These are phyloP conservation scores for Aspergillus conjunctus DNA, from an alignment of 495 filamentous ascomycete species.

Conservation along the genomic window DNA sequence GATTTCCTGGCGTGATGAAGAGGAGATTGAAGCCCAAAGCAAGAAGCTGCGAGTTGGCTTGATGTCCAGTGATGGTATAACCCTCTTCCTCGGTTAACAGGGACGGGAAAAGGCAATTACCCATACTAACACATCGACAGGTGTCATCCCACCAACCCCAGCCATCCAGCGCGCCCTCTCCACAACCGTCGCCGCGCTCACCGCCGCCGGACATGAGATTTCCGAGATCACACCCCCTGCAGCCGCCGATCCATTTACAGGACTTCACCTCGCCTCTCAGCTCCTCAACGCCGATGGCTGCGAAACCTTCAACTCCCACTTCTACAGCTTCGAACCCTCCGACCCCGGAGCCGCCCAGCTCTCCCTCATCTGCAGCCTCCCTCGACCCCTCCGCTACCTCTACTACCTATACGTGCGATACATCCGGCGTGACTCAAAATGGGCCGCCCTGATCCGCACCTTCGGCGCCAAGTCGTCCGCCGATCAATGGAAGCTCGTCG, in stretches of 20 bases:
- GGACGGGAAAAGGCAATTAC: not conserved
- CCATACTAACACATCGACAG: constrained; percentile 29
- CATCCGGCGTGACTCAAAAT: constrained; percentile 70
- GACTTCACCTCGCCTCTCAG: constrained; percentile 76
- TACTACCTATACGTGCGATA: constrained; percentile 90
- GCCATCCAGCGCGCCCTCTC: constrained; percentile 79
- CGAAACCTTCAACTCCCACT: constrained; percentile 75
- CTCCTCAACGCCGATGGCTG: constrained; percentile 89
- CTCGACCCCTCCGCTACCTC: constrained; percentile 75
- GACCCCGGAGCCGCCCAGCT: constrained; percentile 80
- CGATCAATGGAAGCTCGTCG: constrained; percentile 81
- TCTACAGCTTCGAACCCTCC: constrained; percentile 74
- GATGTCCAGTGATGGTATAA: constrained; percentile 70
- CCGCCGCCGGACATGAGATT: constrained; percentile 71
- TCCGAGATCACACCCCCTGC: constrained; percentile 69
- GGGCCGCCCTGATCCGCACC: constrained; percentile 73
- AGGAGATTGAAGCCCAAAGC: constrained; percentile 59
- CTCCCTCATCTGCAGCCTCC: constrained; percentile 68
- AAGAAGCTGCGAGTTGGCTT: constrained; percentile 74
- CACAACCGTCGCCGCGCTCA: constrained; percentile 67
- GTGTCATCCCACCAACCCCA: constrained; percentile 82
- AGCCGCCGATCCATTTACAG: constrained; percentile 65
- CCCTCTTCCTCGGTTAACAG: not conserved
- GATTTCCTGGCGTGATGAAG: constrained; percentile 70
- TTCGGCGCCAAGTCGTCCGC: constrained; percentile 70